These are phyloP conservation scores for Cryphonectria nitschkei DNA, from an alignment of 2,329 filamentous ascomycete genomes.

Conservation along the genomic window DNA sequence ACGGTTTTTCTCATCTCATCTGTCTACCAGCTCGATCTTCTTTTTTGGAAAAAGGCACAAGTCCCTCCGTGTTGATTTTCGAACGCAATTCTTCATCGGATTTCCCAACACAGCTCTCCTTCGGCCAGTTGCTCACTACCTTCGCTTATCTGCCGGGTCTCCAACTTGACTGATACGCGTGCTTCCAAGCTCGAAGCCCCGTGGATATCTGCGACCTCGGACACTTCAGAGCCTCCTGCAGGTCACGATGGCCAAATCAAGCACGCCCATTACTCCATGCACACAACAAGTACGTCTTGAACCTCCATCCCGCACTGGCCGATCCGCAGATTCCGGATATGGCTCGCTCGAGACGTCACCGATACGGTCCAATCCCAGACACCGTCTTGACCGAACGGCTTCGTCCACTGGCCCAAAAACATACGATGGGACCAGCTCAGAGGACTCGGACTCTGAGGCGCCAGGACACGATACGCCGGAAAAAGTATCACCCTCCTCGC, in stretches of 20 bases:
- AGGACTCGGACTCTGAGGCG: conserved; percentile 13
- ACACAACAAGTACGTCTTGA: conserved; percentile 16
- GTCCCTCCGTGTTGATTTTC: not conserved
- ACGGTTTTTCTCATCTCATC: not conserved
- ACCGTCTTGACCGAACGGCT: conserved; percentile 2
- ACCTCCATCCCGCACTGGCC: conserved; percentile 13
- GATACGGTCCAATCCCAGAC: not conserved
- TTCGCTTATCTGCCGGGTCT: not conserved
- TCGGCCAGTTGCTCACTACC: not conserved
- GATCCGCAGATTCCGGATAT: conserved; percentile 29
- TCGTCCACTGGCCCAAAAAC: conserved; percentile 14
- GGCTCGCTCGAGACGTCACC: conserved; percentile 27
- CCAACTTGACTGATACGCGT: not conserved
- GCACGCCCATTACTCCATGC: conserved; percentile 15
- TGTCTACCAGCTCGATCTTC: conserved; percentile 15
- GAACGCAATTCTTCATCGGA: not conserved
- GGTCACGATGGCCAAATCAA: conserved; percentile 15
- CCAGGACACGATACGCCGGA: not conserved
- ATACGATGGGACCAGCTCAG: conserved; percentile 28
- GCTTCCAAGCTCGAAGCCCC: not conserved
- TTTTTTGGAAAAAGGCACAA: not conserved
- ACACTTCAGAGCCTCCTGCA: not conserved
- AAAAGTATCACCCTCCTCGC: not conserved
- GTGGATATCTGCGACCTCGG: not conserved
- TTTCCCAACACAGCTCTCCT: not conserved